Conservation (phyloP, 225 moss, liverwort and hornwort genomes). For the Pseudoscleropodium purum region DNA sequence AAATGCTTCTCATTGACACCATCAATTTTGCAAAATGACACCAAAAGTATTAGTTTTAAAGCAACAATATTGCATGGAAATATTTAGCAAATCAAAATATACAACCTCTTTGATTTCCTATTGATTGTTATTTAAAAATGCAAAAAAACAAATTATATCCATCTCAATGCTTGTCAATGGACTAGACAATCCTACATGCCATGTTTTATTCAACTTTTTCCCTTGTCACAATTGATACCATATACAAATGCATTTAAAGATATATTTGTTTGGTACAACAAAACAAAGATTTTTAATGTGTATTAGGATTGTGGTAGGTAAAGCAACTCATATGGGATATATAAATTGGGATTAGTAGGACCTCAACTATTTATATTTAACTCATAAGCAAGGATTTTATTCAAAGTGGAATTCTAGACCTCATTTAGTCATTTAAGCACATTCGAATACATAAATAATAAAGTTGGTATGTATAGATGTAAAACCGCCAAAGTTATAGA, state of each 20-base stretch:
- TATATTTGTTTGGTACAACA: not conserved
- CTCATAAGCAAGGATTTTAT: too few species aligned
- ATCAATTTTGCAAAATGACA: not conserved
- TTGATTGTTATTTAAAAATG: not conserved
- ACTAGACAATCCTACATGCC: not conserved
- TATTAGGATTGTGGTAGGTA: too few species aligned
- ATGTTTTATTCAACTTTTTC: not conserved
- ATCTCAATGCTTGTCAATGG: not conserved
- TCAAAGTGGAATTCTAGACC: too few species aligned
- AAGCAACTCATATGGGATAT: too few species aligned
- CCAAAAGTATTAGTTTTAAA: not conserved
- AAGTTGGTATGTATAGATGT: too few species aligned
- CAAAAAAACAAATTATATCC: not conserved
- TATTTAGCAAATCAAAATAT: not conserved
- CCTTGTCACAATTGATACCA: rapidly evolving
- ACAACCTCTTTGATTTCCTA: not conserved
- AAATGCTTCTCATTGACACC: not conserved
- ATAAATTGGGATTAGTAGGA: too few species aligned
- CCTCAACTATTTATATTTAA: too few species aligned
- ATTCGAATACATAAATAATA: too few species aligned
- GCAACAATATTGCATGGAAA: not conserved
- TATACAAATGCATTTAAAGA: not conserved
- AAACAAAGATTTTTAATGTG: not conserved
- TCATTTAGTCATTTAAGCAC: too few species aligned
- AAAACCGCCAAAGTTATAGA: too few species aligned